Percentiles rank a stretch among this genome's conserved stretches.
These are phyloP conservation scores for Pulveroboletus sp. DNA, from an alignment of 768 basidiomycete species.

Conservation along the genomic window DNA sequence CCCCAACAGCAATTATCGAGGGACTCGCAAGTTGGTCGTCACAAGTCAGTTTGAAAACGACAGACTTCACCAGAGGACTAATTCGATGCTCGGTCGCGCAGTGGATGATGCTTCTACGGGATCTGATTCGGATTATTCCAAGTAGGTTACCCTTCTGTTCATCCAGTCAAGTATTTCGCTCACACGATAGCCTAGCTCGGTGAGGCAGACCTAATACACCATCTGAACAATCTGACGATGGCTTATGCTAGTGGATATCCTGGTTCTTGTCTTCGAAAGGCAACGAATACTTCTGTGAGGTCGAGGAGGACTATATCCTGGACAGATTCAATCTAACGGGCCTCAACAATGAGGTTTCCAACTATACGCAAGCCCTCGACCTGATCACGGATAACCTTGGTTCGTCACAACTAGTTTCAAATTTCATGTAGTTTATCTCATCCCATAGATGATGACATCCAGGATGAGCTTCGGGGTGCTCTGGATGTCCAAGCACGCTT, in stretches of 20 bases:
- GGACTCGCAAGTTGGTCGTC: slow-evolving; percentile 5
- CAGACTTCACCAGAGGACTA: slow-evolving; percentile 15
- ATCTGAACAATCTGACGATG: slow-evolving; percentile 15
- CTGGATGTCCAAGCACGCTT: slow-evolving; percentile 91
- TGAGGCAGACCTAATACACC: slow-evolving; percentile 16
- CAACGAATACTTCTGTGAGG: slow-evolving; percentile 99
- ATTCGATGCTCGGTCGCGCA: slow-evolving; percentile 38
- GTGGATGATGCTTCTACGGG: slow-evolving; percentile 89
- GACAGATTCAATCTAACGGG: slow-evolving; percentile 98
- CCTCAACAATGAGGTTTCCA: slow-evolving; percentile 91
- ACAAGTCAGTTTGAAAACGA: slow-evolving; percentile 23
- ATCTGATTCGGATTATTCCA: slow-evolving; percentile 94
- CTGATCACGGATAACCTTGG: slow-evolving; percentile 95
- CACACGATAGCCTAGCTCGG: slow-evolving; percentile 23
- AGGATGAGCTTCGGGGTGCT: slow-evolving; percentile 87
- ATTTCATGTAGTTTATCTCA: not conserved
- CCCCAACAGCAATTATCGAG: not conserved
- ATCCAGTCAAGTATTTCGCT: slow-evolving; percentile 4
- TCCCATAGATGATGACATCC: slow-evolving; percentile 80
- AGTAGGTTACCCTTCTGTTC: slow-evolving; percentile 46
- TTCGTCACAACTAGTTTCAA: slow-evolving; percentile 34
- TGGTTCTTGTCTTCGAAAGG: slow-evolving; percentile 98
- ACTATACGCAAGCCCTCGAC: slow-evolving; percentile 91
- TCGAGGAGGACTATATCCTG: slow-evolving; percentile 98
- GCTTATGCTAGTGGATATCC: slow-evolving; percentile 75